Conservation (phyloP, 768 basidiomycete genomes). For the Clitopilus hobsonii region DNA sequence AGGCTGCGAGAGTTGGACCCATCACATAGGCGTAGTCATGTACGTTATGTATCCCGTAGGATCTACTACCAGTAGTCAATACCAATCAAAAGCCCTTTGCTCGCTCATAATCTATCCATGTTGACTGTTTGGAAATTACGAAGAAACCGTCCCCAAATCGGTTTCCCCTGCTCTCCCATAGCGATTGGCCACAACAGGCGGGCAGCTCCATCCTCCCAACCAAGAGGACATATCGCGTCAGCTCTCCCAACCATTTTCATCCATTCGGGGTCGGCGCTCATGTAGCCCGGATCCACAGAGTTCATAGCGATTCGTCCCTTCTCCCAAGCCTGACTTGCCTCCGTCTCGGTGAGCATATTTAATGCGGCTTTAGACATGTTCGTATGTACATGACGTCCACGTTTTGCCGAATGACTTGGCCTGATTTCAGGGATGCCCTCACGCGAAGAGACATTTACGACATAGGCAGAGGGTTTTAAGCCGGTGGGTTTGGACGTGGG, state of each 20-base stretch:
- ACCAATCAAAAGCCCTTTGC: too few species aligned
- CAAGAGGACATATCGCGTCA: conserved; percentile 20
- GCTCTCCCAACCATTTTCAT: conserved; percentile 20
- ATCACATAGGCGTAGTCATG: too few species aligned
- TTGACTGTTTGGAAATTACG: conserved; percentile 26
- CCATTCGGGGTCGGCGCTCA: conserved; percentile 29
- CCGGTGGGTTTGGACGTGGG: not conserved
- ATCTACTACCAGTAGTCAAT: too few species aligned
- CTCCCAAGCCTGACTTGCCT: conserved; percentile 24
- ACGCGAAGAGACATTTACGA: conserved; percentile 31
- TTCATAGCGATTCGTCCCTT: conserved; percentile 24
- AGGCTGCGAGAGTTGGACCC: not conserved
- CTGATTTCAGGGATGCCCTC: conserved; percentile 27
- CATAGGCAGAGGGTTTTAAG: conserved; percentile 15
- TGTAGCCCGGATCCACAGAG: conserved; percentile 30
- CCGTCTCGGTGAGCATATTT: conserved; percentile 32
- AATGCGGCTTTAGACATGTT: conserved; percentile 35
- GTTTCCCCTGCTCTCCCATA: conserved; percentile 22
- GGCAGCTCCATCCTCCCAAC: conserved; percentile 29
- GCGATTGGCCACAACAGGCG: conserved; percentile 28
- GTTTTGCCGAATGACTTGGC: conserved; percentile 17
- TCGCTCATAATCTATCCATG: conserved; percentile 9
- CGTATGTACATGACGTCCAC: conserved; percentile 28
- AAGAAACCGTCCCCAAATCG: conserved; percentile 29
- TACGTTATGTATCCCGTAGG: too few species aligned